Evolutionary conservation across 2,329 filamentous ascomycete species (phyloP), one percentile per base, ranked within the genome.

Genomic region (Fusarium algeriense): DNA sequence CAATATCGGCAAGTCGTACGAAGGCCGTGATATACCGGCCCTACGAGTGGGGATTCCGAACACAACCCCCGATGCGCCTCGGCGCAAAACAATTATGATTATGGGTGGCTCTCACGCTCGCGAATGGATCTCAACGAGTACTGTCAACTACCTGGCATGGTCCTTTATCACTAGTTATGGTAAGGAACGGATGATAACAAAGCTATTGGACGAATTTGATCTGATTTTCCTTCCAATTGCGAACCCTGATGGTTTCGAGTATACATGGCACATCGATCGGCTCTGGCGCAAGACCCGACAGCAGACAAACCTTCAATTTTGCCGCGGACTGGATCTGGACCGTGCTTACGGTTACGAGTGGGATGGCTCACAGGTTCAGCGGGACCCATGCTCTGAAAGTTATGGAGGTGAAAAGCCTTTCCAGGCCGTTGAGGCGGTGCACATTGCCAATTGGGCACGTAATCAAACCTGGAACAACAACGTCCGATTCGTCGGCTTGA

Each of bases 221-320:
- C 90, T 97, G 74, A 86, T 98, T 46, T 92, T 98, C 74, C 87
- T 98, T 28, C 96, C 96, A 1, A 93, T 93, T 0, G 82, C 96
- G 63, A 99, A 99, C 78, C 94, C 95, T 0, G 96, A 99, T 79
- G 96, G 96, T 34, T 97, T 98, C 78, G 91, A 94, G 70, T 98
- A 97, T 81, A 94, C 93, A 1, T 98, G 95, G 95, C 90, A 95
- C 65, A 89, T 89, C 3, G 95, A 99, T 80, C 91, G 96, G 11
- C 85, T 99, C 1, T 99, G 95, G 95, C 92, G 95, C 77, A 99
- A 98, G 83, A 97, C 96, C 63, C 87, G 94, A 52, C 95, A 98
- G 78, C 87, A 90, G 54, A 98, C 95, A 1, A 90, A 87, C 64
- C 86, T 97, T 64, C 88, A 90, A 19, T 95, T 95, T 81, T 99